Percentiles rank a stretch among this genome's conserved stretches.
Evolutionary conservation across 768 basidiomycete genomes (phyloP).

Genomic region (Omphalotus guepiniiformis): DNA sequence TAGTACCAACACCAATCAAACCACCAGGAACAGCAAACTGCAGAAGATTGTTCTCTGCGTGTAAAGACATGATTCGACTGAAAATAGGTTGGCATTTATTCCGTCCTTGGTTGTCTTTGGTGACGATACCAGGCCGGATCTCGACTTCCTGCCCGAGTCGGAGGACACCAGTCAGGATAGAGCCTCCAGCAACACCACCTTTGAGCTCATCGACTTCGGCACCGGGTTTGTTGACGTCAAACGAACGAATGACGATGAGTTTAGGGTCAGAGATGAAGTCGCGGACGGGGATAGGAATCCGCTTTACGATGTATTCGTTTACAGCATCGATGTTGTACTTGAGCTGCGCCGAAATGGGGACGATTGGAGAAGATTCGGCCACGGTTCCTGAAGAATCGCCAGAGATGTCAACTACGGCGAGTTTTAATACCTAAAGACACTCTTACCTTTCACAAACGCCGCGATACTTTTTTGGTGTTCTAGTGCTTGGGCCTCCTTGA

Average conservation of each 20-base stretch:
- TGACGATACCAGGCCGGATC: conserved; percentile 95
- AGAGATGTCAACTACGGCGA: not conserved
- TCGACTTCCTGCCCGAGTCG: conserved; percentile 91
- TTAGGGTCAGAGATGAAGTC: conserved; percentile 90
- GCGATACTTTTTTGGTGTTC: conserved; percentile 96
- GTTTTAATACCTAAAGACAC: conserved; percentile 14
- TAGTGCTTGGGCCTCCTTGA: conserved; percentile 89
- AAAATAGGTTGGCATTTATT: conserved; percentile 94
- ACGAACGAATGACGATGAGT: conserved; percentile 97
- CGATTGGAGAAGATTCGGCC: conserved; percentile 95
- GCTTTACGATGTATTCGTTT: conserved; percentile 96
- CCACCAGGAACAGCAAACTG: conserved; percentile 97
- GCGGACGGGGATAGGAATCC: conserved; percentile 90
- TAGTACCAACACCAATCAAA: conserved; percentile 96
- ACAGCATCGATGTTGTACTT: conserved; percentile 99
- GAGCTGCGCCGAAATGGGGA: conserved; percentile 97
- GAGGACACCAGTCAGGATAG: conserved; percentile 89
- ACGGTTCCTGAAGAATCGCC: conserved; percentile 66
- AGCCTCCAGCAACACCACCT: conserved; percentile 97
- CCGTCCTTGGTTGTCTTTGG: conserved; percentile 86
- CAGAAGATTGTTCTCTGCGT: conserved; percentile 92
- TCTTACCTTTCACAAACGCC: conserved; percentile 87
- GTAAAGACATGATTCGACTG: conserved; percentile 83
- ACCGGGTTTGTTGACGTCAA: conserved; percentile 99
- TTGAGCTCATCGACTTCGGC: conserved; percentile 95